phyloP scores from a whole-genome alignment of 2,329 filamentous ascomycete species.

The Pseudogymnoascus sp. region DNA sequence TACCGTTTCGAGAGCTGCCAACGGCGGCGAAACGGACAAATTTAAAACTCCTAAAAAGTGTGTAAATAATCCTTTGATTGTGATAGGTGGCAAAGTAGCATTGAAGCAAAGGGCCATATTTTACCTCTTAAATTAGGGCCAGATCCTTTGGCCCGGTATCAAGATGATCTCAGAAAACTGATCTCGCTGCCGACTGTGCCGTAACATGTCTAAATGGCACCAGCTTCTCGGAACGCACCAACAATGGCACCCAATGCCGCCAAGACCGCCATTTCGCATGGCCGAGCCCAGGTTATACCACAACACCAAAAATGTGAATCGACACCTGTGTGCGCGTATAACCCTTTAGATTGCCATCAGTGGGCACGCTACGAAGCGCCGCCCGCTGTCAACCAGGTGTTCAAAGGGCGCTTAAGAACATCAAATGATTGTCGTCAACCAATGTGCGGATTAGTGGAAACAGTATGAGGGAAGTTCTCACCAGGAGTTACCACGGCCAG shows the following conservation, averaged over 20 bases:
- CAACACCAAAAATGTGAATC: too few relatives aligned
- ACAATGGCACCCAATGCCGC: too few relatives aligned
- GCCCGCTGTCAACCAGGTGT: not conserved
- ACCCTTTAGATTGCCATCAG: not conserved
- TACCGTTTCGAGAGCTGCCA: not conserved
- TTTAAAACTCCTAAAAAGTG: not conserved
- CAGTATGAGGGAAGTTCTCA: not conserved
- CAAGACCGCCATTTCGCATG: too few relatives aligned
- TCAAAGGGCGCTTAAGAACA: not conserved
- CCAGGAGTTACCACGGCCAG: not conserved
- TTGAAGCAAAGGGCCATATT: not conserved
- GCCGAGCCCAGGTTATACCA: too few relatives aligned
- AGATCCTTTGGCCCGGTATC: not conserved
- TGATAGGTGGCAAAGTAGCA: not conserved
- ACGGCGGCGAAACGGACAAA: not conserved
- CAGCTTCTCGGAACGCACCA: not conserved
- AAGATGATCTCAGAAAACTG: not conserved
- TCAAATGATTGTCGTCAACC: not conserved
- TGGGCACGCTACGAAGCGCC: not conserved
- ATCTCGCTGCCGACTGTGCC: not conserved
- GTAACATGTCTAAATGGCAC: not conserved
- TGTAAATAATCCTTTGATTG: not conserved
- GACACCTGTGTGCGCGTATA: too few relatives aligned
- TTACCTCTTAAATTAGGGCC: not conserved
- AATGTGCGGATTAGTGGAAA: not conserved